phyloP scores from a whole-genome alignment of 108 stramenopile genomes.

The Cyclostephanos invisitatus region DNA sequence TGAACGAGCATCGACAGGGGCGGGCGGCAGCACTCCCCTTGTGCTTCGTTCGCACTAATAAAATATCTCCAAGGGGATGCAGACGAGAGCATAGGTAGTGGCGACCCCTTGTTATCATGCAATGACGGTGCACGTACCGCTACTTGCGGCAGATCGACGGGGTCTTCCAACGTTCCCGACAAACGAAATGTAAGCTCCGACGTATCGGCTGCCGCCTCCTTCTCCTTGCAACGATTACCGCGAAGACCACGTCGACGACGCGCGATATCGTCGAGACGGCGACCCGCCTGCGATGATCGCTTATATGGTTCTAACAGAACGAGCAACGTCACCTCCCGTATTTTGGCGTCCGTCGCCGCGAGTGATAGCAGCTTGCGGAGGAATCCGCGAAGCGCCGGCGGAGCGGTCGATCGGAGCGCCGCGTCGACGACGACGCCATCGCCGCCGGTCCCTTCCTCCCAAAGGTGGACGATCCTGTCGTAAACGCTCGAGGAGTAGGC shows the following conservation, averaged over 20 bases:
- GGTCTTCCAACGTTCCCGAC: no score
- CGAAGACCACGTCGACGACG: not conserved
- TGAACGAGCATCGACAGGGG: conserved; percentile 12
- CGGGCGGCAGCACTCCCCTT: conserved; percentile 7
- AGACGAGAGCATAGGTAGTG: not conserved
- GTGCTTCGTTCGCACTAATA: not conserved
- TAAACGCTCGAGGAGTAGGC: conserved; percentile 37
- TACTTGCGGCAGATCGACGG: not conserved
- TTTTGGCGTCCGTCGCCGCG: conserved; percentile 18
- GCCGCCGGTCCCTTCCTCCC: not conserved
- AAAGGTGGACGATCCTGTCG: conserved; percentile 29
- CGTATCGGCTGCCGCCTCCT: no score
- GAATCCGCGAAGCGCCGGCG: conserved; percentile 4
- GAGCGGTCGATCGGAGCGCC: not conserved
- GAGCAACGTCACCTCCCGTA: conserved; percentile 35
- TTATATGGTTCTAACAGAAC: conserved; percentile 33
- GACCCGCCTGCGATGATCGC: conserved; percentile 1
- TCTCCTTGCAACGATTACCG: no score
- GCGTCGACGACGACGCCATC: no score
- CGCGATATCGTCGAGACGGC: not conserved
- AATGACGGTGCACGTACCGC: not conserved
- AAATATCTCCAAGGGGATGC: not conserved
- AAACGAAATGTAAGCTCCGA: no score
- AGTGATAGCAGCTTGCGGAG: conserved; percentile 27
- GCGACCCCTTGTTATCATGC: not conserved